Base-by-base conservation (phyloP, 176 grass and related monocot genomes). In the Rhynchospora pubera region DNA sequence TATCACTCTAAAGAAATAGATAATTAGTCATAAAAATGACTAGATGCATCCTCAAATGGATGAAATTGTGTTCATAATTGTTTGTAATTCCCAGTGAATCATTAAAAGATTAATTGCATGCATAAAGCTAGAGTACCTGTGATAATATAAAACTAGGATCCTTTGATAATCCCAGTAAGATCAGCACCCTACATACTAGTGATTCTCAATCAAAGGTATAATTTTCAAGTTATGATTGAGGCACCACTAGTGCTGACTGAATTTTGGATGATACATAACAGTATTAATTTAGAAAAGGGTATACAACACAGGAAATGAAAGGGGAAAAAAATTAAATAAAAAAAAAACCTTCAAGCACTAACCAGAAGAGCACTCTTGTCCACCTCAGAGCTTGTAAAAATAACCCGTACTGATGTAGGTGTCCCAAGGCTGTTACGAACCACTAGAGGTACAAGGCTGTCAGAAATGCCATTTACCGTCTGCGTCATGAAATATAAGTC, bases 341-440 rank as follows among this genome's bases (percentile, higher is more conserved):
- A 34, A 69, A 44, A 47, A 78, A 39, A 57, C 83, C 84, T 46
- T 18, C 59, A 82, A 81, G 70, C 61, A 84, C 89, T 86, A 88
- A 98, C 95, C 92, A 98, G 79, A 79, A 94, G 85, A 89, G 86
- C 85, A 87, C 83, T 89, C 83, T 94, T 98, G 83, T 98, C 92
- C 83, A 93, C 95, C 57, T 87, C 77, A 58, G 95, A 98, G 84
- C 74, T 88, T 61, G 92, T 89, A 86, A 94, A 85, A 60, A 98
- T 85, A 67, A 98, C 87, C 66, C 82, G 81, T 57, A 98, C 85
- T 52, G 89, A 79, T 70, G 57, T 88, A 83, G 82, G 51, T 57
- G 19, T 45, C 48, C 87, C 92, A 82, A 71, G 55, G 91, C 89
- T 93, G 82, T 93, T 81, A 39, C 78, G 89, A 87, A 93, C 84